Evolutionary conservation across 78 protist genomes (phyloP).

Genomic region (Creolimax fragrantissima): DNA sequence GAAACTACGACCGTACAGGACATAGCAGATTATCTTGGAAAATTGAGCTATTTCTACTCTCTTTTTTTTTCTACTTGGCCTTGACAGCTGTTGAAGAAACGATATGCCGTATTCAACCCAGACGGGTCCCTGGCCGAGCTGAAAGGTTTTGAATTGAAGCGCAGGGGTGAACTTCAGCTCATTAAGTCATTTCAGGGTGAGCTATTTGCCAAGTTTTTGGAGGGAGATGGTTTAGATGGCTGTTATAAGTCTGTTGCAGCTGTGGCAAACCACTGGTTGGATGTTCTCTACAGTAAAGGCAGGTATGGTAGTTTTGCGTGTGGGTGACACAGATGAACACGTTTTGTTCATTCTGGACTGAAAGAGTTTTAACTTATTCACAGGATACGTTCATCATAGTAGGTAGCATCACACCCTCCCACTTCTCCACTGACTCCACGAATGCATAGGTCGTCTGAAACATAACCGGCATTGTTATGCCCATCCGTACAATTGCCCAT

Average conservation of each 20-base stretch:
- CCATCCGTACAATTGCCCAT: too few species aligned
- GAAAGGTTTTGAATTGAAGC: conserved; percentile 94
- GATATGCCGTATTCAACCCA: conserved; percentile 93
- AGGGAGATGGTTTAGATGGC: conserved; percentile 65
- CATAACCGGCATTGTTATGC: too few species aligned
- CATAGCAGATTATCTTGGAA: too few species aligned
- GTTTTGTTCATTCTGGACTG: too few species aligned
- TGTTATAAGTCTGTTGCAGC: conserved; percentile 76
- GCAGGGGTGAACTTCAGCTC: conserved; percentile 95
- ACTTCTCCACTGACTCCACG: too few species aligned
- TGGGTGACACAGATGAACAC: too few species aligned
- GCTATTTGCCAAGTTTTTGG: conserved; percentile 64
- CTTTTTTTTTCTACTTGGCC: neutral
- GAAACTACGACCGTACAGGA: too few species aligned
- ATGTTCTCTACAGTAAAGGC: conserved; percentile 55
- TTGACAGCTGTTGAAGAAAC: conserved; percentile 50
- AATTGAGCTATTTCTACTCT: too few species aligned
- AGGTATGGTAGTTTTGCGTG: neutral
- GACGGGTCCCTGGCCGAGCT: conserved; percentile 90
- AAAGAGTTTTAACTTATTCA: too few species aligned
- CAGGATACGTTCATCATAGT: too few species aligned
- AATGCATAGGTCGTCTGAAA: too few species aligned
- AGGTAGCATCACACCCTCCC: too few species aligned
- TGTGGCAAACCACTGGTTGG: conserved; percentile 83
- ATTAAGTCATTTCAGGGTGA: conserved; percentile 91